These are phyloP conservation scores for Pythium pyrilobum DNA, from an alignment of 352 stramenopile genomes.

Conservation along the genomic window DNA sequence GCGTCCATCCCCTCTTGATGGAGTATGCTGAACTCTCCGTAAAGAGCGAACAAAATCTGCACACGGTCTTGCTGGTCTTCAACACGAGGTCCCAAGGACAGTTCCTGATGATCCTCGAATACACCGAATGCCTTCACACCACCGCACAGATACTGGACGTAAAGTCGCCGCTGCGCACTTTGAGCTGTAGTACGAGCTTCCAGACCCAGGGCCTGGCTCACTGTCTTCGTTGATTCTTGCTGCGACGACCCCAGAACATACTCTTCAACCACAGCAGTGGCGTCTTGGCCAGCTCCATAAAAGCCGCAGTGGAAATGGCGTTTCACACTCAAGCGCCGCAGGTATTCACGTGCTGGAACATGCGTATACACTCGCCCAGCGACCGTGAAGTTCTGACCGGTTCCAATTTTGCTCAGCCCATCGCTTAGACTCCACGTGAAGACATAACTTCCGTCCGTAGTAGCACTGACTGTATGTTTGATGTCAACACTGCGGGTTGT, in stretches of 20 bases:
- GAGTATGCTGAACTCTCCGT: conserved; percentile 46
- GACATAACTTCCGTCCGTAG: conserved; percentile 60
- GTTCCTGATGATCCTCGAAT: conserved; percentile 25
- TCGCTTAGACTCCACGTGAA: conserved; percentile 46
- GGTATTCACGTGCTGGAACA: conserved; percentile 23
- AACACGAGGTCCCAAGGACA: conserved; percentile 4
- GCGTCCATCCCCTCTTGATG: conserved; percentile 18
- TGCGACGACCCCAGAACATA: too few relatives aligned
- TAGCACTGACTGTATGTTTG: conserved; percentile 22
- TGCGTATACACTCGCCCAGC: conserved; percentile 59
- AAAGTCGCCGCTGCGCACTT: neutral
- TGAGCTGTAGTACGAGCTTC: too few relatives aligned
- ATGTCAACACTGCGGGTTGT: neutral
- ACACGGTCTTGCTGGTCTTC: neutral
- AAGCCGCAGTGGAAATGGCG: conserved; percentile 25
- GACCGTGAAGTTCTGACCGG: conserved; percentile 63
- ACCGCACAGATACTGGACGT: neutral
- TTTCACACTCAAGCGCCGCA: conserved; percentile 18
- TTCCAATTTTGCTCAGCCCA: conserved; percentile 64
- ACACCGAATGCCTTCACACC: neutral
- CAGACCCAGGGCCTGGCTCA: too few relatives aligned
- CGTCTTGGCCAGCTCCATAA: conserved; percentile 39
- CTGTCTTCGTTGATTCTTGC: too few relatives aligned
- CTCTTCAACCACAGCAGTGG: conserved; percentile 21
- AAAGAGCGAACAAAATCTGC: conserved; percentile 39